phyloP scores from a whole-genome alignment of 2,329 filamentous ascomycete genomes.

The Chaetomium sp. region DNA sequence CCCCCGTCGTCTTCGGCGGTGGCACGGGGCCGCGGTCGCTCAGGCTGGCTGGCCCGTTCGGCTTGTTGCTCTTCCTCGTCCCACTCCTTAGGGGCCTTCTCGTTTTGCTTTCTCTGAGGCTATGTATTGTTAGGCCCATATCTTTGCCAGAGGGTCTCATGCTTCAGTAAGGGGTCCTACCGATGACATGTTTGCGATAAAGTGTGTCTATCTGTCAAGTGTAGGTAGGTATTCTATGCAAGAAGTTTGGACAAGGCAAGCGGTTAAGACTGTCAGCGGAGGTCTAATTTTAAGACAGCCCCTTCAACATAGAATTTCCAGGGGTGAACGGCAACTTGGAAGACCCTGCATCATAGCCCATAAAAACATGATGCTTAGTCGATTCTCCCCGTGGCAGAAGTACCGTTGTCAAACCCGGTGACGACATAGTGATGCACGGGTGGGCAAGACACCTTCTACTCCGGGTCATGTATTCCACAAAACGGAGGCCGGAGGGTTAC shows the following conservation, averaged over 20 bases:
- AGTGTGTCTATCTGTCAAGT: not conserved
- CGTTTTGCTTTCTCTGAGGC: constrained; percentile 20
- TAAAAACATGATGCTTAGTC: constrained; percentile 30
- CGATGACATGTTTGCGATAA: constrained; percentile 29
- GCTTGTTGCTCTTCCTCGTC: constrained; percentile 28
- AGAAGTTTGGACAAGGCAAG: constrained; percentile 23
- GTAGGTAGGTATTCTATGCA: not conserved
- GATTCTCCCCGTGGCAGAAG: not conserved
- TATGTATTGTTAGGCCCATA: constrained; percentile 15
- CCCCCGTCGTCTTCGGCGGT: constrained; percentile 25
- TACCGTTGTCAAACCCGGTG: constrained; percentile 22
- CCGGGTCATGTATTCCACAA: not conserved
- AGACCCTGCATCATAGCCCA: constrained; percentile 33
- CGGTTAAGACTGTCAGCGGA: constrained; percentile 14
- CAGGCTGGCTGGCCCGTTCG: constrained; percentile 22
- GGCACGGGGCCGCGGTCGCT: constrained; percentile 16
- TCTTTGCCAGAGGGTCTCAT: not conserved
- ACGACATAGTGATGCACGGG: constrained; percentile 29
- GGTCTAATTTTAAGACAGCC: constrained; percentile 23
- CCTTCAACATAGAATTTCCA: constrained; percentile 15
- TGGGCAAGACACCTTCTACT: constrained; percentile 7
- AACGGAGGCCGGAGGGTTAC: not conserved
- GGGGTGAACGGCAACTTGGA: constrained; percentile 17
- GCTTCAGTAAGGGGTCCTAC: constrained; percentile 21
- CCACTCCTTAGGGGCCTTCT: constrained; percentile 27